Base-by-base conservation (phyloP, 306 rosid species). In the Abrus precatorius region DNA sequence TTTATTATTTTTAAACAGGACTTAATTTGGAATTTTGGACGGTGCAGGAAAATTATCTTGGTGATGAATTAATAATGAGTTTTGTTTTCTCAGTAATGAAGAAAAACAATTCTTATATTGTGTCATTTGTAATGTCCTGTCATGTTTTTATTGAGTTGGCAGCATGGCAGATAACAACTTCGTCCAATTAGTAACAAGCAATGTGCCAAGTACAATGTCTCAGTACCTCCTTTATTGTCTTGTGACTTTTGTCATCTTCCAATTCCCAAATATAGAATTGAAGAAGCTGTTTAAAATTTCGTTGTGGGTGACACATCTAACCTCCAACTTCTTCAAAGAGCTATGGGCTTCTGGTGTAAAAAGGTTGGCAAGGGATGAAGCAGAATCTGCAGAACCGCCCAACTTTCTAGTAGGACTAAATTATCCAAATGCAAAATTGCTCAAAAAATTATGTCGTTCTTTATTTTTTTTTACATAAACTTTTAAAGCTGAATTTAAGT, bases 261-360 rank as follows among this genome's bases (percentile, higher is more conserved):
- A 65, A 64, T 45, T 68, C 45, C 44, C 30, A 30, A 13, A 70
- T 34, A 70, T 29, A 9, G 47, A 49, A 53, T 69, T 32, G 30
- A 32, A 30, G 60, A 14, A 70, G 61, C 7, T 72, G 32, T 49
- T 49, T 30, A 49, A 13, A n/a, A 5, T 50, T 50, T 68, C 41
- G 28, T 28, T 27, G 28, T 28, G 34, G 72, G 5, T 29, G 45
- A 49, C 59, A 49, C 49, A 50, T n/a, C 47, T 49, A 12, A 30
- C 13, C 61, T n/a, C 33, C 11, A n/a, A 65, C 12, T 2, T 6
- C 38, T 28, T 8, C 13, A 60, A 64, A 65, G 40, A 30, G 14
- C 49, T 40, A 7, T 32, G 11, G 30, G 10, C 9, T 52, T 72
- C 50, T 72, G 5, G 50, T 14, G 77, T 72, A 50, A 53, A 72